A percentile compares a stretch with the other conserved stretches of the same genome.
phyloP scores from a whole-genome alignment of 306 rosid genomes.

The Inga leiocalycina region DNA sequence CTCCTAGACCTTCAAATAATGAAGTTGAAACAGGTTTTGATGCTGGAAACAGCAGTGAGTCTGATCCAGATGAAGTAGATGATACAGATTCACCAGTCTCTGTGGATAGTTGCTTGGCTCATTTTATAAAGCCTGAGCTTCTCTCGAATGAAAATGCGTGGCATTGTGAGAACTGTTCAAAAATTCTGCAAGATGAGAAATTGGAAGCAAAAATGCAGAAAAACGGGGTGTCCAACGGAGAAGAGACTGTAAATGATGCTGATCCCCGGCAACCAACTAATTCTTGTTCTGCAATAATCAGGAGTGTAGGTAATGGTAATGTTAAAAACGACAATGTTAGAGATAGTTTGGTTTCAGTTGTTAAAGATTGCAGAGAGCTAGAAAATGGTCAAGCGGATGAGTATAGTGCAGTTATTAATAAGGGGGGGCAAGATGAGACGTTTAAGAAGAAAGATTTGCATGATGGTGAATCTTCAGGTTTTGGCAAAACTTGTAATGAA shows the following conservation, averaged over 20 bases:
- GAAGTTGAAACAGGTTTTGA: conserved; percentile 58
- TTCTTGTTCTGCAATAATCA: conserved; percentile 38
- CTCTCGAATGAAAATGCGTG: conserved; percentile 88
- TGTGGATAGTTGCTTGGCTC: conserved; percentile 85
- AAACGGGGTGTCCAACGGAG: conserved; percentile 49
- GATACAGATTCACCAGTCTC: conserved; percentile 85
- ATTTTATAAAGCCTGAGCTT: conserved; percentile 89
- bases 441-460: conserved; percentile 33
- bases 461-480: conserved; percentile 47
- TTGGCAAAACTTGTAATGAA: conserved; percentile 40
- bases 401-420: conserved; percentile 35
- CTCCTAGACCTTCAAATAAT: conserved; percentile 57
- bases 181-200: conserved; percentile 51
- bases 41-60: conserved; percentile 62
- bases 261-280: conserved; percentile 36
- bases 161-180: conserved; percentile 93
- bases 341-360: conserved; percentile 43
- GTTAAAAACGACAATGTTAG: conserved; percentile 29
- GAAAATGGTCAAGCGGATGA: conserved; percentile 51
- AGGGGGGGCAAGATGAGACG: conserved; percentile 35
- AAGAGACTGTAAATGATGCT: conserved; percentile 39
- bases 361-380: conserved; percentile 32
- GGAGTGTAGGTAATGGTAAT: conserved; percentile 46
- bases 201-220: conserved; percentile 42
- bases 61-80: conserved; percentile 98